A percentile compares a stretch with the other conserved stretches of the same genome.
These are phyloP conservation scores for Narthecium ossifragum DNA, from an alignment of 106 monocot species.

Conservation along the genomic window DNA sequence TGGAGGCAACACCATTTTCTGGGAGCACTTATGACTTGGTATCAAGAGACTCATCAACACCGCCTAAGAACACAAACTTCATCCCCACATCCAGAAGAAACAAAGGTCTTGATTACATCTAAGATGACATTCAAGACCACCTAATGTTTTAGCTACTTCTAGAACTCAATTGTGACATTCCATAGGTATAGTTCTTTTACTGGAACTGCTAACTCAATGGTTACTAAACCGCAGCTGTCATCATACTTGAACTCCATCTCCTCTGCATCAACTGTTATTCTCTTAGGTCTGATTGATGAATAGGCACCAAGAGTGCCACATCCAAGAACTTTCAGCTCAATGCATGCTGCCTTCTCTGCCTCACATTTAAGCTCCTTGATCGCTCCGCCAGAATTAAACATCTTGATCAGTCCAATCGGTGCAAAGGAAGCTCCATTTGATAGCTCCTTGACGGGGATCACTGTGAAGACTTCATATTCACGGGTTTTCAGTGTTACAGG, in stretches of 20 bases:
- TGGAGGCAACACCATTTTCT: too few species aligned
- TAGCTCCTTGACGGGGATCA: constrained; percentile 37
- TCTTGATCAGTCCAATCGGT: constrained; percentile 52
- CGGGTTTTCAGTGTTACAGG: constrained; percentile 43
- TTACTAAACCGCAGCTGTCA: constrained; percentile 16
- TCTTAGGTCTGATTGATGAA: constrained; percentile 28
- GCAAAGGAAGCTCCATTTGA: constrained; percentile 44
- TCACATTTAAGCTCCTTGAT: constrained; percentile 36
- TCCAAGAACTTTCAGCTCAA: constrained; percentile 15
- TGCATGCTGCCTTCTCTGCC: background rate
- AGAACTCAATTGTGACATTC: constrained; percentile 6
- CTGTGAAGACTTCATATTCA: constrained; percentile 55
- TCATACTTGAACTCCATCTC: constrained; percentile 20
- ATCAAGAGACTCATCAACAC: too few species aligned
- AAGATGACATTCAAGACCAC: too few species aligned
- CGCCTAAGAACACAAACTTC: too few species aligned
- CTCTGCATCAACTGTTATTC: constrained; percentile 14
- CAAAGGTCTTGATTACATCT: too few species aligned
- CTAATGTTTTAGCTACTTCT: too few species aligned
- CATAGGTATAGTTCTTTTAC: constrained; percentile 24
- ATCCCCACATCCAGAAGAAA: too few species aligned
- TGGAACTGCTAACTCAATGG: constrained; percentile 16
- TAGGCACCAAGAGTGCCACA: constrained; percentile 28
- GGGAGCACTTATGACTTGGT: too few species aligned
- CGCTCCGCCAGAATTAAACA: constrained; percentile 81